These are phyloP conservation scores for Lepidium sativum DNA, from an alignment of 345 rosid species.

Conservation along the genomic window DNA sequence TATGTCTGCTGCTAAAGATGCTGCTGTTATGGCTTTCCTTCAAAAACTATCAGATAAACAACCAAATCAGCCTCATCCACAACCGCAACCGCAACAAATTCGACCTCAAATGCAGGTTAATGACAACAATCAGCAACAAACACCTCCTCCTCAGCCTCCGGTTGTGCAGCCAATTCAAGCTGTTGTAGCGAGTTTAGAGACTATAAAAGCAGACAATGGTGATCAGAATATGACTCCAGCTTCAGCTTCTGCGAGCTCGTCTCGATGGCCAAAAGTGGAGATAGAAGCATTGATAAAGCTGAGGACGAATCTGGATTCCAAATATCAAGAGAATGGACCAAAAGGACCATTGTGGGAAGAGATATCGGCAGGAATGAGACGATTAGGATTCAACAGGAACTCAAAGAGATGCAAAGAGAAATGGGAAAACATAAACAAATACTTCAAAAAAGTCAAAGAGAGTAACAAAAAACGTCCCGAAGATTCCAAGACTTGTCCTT, in stretches of 20 bases:
- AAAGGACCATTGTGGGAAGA: slow-evolving; percentile 78
- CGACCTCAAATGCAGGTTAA: background rate
- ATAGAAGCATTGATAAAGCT: slow-evolving; percentile 40
- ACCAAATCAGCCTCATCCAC: background rate
- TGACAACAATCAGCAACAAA: background rate
- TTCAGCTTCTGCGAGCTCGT: slow-evolving; percentile 28
- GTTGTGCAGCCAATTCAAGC: background rate
- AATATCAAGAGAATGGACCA: slow-evolving; percentile 49
- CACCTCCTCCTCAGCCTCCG: background rate
- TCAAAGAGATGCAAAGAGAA: slow-evolving; percentile 77
- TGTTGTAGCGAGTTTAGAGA: background rate
- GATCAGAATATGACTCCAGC: slow-evolving; percentile 21
- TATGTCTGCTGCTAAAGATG: slow-evolving; percentile 57
- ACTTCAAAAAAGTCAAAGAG: slow-evolving; percentile 76
- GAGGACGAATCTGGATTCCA: slow-evolving; percentile 34
- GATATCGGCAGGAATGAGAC: slow-evolving; percentile 52
- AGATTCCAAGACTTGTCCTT: slow-evolving; percentile 77
- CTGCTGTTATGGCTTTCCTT: slow-evolving; percentile 63
- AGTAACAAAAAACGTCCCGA: slow-evolving; percentile 65
- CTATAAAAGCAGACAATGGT: slow-evolving; percentile 24
- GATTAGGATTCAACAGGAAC: slow-evolving; percentile 57
- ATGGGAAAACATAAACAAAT: slow-evolving; percentile 81
- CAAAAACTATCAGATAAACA: slow-evolving; percentile 55
- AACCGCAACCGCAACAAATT: slow-evolving; percentile 15
- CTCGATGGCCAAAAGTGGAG: slow-evolving; percentile 50